These are phyloP conservation scores for Plectosphaerella sp. DNA, from an alignment of 2,329 filamentous ascomycete species.

Conservation along the genomic window DNA sequence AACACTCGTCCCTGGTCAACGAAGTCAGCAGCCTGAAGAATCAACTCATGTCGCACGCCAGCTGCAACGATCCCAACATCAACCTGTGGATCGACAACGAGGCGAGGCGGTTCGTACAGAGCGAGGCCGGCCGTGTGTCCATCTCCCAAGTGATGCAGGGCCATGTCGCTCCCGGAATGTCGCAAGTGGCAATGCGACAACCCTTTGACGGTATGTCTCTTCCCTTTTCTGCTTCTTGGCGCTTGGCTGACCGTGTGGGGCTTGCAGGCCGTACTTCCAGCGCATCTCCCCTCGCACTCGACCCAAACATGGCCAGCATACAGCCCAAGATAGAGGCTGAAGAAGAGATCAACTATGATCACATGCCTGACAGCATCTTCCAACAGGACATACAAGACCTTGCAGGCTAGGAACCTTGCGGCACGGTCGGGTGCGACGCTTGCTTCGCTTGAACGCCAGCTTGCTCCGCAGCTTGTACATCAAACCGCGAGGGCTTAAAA, in stretches of 20 bases:
- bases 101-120: constrained; percentile 42
- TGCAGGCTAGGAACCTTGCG: too few species aligned
- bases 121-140: constrained; percentile 18
- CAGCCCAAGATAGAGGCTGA: constrained; percentile 13
- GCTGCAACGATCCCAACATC: constrained; percentile 49
- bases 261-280: background rate
- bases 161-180: background rate
- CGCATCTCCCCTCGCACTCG: constrained; percentile 8
- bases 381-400: constrained; percentile 2
- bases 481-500: too few species aligned
- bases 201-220: constrained; percentile 9
- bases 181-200: background rate
- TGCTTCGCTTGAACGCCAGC: too few species aligned
- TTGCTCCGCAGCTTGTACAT: too few species aligned
- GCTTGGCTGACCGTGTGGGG: background rate
- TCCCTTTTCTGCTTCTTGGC: background rate
- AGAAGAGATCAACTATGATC: constrained; percentile 27
- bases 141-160: constrained; percentile 3
- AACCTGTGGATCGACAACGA: constrained; percentile 49
- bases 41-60: constrained; percentile 46
- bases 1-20: constrained; percentile 35
- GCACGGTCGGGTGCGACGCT: too few species aligned
- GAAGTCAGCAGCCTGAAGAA: constrained; percentile 45
- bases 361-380: constrained; percentile 30
- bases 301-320: constrained; percentile 4